phyloP scores from a whole-genome alignment of 768 basidiomycete species.

The Hypholoma sublateritium region DNA sequence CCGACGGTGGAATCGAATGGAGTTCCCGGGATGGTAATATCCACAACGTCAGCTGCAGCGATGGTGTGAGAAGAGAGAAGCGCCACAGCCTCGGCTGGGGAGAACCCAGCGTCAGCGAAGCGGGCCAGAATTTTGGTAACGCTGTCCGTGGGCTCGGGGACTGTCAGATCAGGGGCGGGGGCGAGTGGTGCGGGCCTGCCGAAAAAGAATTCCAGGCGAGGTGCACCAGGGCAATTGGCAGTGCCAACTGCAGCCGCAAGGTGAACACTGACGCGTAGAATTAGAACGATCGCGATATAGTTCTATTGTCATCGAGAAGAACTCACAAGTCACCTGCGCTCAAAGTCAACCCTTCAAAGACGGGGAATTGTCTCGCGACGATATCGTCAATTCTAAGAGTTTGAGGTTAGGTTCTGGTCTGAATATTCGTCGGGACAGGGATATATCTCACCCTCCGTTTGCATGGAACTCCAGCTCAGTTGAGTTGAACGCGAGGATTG shows the following conservation, averaged over 20 bases:
- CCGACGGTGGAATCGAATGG: slow-evolving; percentile 36
- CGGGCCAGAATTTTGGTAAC: slow-evolving; percentile 22
- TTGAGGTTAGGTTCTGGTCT: background rate
- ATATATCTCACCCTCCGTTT: slow-evolving; percentile 13
- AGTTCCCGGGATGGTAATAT: slow-evolving; percentile 22
- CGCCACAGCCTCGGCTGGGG: slow-evolving; percentile 20
- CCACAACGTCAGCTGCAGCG: slow-evolving; percentile 26
- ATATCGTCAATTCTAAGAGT: slow-evolving; percentile 19
- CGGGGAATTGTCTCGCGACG: slow-evolving; percentile 15
- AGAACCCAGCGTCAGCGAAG: slow-evolving; percentile 26
- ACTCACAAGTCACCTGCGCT: slow-evolving; percentile 20
- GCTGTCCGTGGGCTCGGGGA: slow-evolving; percentile 22
- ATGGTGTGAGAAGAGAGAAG: slow-evolving; percentile 24
- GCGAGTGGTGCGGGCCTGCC: slow-evolving; percentile 25
- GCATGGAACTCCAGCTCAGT: slow-evolving; percentile 23
- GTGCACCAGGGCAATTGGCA: slow-evolving; percentile 36
- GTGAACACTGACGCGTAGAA: slow-evolving; percentile 11
- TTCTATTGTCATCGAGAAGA: background rate
- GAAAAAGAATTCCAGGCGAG: slow-evolving; percentile 28
- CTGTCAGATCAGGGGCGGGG: slow-evolving; percentile 21
- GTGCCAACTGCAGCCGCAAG: slow-evolving; percentile 24
- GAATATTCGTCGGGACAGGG: background rate
- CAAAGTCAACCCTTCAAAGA: slow-evolving; percentile 12
- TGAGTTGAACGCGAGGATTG: slow-evolving; percentile 24
- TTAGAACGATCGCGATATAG: background rate